Evolutionary conservation across 2,329 filamentous ascomycete genomes (phyloP).

Genomic region (Stagonosporopsis tanaceti): DNA sequence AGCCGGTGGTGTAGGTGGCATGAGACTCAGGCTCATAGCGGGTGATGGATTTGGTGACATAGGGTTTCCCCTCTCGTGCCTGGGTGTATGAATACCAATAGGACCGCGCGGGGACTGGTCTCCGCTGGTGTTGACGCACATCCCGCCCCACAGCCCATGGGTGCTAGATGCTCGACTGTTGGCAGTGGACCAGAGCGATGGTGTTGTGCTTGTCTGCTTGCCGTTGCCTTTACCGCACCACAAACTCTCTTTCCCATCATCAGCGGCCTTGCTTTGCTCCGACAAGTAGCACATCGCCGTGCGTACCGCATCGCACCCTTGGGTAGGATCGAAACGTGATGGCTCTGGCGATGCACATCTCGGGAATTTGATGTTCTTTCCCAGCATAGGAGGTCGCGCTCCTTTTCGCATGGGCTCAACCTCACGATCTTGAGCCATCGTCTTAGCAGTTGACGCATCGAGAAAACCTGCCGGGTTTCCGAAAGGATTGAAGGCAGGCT

Average conservation of each 20-base stretch:
- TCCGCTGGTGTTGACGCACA: constrained; percentile 60
- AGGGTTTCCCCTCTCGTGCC: constrained; percentile 51
- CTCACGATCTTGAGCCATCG: constrained; percentile 50
- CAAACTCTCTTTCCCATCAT: constrained; percentile 58
- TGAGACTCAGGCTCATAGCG: constrained; percentile 35
- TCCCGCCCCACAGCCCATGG: constrained; percentile 78
- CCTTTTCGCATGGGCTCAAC: constrained; percentile 65
- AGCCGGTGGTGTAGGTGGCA: constrained; percentile 50
- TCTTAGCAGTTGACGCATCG: constrained; percentile 34
- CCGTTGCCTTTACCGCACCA: constrained; percentile 63
- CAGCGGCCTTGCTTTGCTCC: constrained; percentile 56
- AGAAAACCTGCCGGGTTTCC: constrained; percentile 48
- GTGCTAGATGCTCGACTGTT: constrained; percentile 62
- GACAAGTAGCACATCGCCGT: constrained; percentile 60
- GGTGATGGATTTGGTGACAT: constrained; percentile 52
- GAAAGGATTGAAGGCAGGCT: constrained; percentile 44
- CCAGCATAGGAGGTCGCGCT: constrained; percentile 84
- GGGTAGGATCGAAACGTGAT: constrained; percentile 83
- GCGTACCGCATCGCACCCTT: constrained; percentile 61
- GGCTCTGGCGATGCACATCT: constrained; percentile 82
- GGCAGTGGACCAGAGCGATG: constrained; percentile 47
- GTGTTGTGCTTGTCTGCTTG: constrained; percentile 39
- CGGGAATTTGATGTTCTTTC: constrained; percentile 80
- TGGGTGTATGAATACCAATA: constrained; percentile 61
- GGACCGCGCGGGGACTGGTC: constrained; percentile 52